Percentiles rank a stretch among this genome's conserved stretches.
Evolutionary conservation across 2,329 filamentous ascomycete species (phyloP).

Genomic region (Ceratocystis papillata): DNA sequence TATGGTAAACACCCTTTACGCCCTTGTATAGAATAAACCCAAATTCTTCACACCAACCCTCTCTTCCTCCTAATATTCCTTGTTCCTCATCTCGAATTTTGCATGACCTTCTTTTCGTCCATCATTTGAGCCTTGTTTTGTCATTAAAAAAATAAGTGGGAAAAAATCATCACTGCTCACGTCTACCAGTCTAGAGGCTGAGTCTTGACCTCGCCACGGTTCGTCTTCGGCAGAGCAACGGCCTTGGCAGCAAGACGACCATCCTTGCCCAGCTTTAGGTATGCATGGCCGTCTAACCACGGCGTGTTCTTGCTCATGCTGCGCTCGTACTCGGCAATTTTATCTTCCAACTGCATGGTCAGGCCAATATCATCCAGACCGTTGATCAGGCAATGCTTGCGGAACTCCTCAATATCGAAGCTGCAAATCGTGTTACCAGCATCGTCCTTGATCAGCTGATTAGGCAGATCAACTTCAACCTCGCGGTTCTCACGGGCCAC

Average conservation of each 20-base stretch:
- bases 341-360: slow-evolving; percentile 82
- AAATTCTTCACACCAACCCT: not conserved
- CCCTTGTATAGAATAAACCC: slow-evolving; percentile 20
- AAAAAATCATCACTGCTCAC: not conserved
- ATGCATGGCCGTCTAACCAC: slow-evolving; percentile 81
- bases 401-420: slow-evolving; percentile 87
- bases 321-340: slow-evolving; percentile 74
- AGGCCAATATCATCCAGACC: slow-evolving; percentile 92
- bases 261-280: slow-evolving; percentile 52
- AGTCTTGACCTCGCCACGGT: slow-evolving; percentile 68
- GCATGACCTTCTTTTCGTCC: not conserved
- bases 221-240: slow-evolving; percentile 72
- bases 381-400: slow-evolving; percentile 87
- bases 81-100: not conserved
- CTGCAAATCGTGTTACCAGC: slow-evolving; percentile 60
- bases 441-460: slow-evolving; percentile 69
- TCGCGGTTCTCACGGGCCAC: slow-evolving; percentile 73
- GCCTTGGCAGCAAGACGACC: slow-evolving; percentile 49
- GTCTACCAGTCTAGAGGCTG: slow-evolving; percentile 82
- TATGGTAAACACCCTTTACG: not conserved
- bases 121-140: not conserved
- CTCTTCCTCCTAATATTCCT: not conserved
- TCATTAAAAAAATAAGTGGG: not conserved
- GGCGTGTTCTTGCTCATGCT: slow-evolving; percentile 68
- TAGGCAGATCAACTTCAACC: slow-evolving; percentile 78